These are phyloP conservation scores for Eutrema japonicum DNA, from an alignment of 345 rosid genomes.

Conservation along the genomic window DNA sequence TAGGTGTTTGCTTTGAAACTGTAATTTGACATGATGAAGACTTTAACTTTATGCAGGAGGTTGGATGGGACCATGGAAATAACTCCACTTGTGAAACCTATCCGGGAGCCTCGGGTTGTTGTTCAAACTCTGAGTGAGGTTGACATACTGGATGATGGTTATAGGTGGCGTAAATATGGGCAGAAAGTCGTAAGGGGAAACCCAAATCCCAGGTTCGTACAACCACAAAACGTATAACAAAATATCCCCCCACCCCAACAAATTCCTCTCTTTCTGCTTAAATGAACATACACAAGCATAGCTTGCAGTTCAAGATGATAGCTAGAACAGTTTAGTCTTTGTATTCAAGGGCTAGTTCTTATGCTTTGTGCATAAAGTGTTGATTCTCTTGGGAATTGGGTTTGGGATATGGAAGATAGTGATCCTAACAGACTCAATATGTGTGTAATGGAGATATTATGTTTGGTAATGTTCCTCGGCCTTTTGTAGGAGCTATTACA, in stretches of 20 bases:
- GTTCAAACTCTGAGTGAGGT: constrained; percentile 98
- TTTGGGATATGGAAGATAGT: constrained; percentile 15
- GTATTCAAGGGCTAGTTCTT: constrained; percentile 6
- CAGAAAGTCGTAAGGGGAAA: constrained; percentile 98
- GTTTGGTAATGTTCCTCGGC: constrained; percentile 18
- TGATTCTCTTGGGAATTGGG: constrained; percentile 16
- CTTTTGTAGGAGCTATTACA: constrained; percentile 89
- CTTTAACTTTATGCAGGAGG: constrained; percentile 60
- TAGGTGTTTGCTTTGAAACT: constrained; percentile 24
- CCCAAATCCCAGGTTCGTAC: constrained; percentile 90
- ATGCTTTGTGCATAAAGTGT: constrained; percentile 6
- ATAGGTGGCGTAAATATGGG: constrained; percentile 99
- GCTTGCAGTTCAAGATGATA: constrained; percentile 22
- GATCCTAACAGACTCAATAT: constrained; percentile 3
- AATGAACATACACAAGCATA: constrained; percentile 13
- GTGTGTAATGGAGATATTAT: constrained; percentile 4
- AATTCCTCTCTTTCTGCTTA: background rate
- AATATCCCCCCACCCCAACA: background rate
- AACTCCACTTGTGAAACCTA: constrained; percentile 93
- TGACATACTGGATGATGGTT: constrained; percentile 97
- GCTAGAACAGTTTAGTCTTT: constrained; percentile 8
- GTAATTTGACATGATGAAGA: constrained; percentile 28
- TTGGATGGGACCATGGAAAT: constrained; percentile 76
- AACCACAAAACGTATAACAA: background rate
- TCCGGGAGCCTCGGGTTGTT: constrained; percentile 96